A percentile compares a stretch with the other conserved stretches of the same genome.
These are phyloP conservation scores for Fusarium paranaense DNA, from an alignment of 2,329 filamentous ascomycete species.

Conservation along the genomic window DNA sequence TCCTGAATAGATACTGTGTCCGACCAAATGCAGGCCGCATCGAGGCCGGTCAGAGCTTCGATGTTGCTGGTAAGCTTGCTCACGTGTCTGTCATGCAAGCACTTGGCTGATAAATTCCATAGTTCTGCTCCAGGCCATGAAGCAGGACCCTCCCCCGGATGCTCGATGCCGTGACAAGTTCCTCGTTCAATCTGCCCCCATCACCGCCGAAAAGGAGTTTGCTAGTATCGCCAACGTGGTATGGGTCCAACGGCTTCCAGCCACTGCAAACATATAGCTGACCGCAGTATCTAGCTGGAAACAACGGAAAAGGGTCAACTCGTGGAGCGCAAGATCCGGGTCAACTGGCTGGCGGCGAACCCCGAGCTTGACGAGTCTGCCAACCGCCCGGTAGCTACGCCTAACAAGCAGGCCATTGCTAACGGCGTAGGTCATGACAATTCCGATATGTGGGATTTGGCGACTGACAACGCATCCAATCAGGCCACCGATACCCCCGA, in stretches of 20 bases:
- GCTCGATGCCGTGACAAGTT: conserved; percentile 98
- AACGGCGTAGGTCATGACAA: conserved; percentile 55
- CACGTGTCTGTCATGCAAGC: not conserved
- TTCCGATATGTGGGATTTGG: not conserved
- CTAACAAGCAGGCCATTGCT: conserved; percentile 53
- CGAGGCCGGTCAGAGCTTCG: conserved; percentile 88
- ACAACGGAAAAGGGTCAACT: conserved; percentile 82
- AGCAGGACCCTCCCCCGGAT: conserved; percentile 87
- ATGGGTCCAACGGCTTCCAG: conserved; percentile 50
- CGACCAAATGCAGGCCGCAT: conserved; percentile 97
- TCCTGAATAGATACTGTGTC: conserved; percentile 85
- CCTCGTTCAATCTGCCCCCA: conserved; percentile 89
- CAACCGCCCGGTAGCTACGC: conserved; percentile 50
- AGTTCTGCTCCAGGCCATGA: conserved; percentile 99
- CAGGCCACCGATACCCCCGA: conserved; percentile 59
- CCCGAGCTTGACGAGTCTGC: conserved; percentile 50
- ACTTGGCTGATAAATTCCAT: conserved; percentile 20
- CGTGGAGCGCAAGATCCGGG: conserved; percentile 95
- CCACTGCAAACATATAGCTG: conserved; percentile 2
- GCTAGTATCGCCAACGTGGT: conserved; percentile 84
- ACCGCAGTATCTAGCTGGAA: conserved; percentile 71
- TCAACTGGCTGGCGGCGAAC: conserved; percentile 80
- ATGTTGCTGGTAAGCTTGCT: conserved; percentile 81
- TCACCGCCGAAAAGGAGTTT: conserved; percentile 86
- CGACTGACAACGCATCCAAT: conserved; percentile 24